Evolutionary conservation across 139 green algal genomes (phyloP), one percentile per base, ranked within the genome.

Genomic region (Closterium sp.): DNA sequence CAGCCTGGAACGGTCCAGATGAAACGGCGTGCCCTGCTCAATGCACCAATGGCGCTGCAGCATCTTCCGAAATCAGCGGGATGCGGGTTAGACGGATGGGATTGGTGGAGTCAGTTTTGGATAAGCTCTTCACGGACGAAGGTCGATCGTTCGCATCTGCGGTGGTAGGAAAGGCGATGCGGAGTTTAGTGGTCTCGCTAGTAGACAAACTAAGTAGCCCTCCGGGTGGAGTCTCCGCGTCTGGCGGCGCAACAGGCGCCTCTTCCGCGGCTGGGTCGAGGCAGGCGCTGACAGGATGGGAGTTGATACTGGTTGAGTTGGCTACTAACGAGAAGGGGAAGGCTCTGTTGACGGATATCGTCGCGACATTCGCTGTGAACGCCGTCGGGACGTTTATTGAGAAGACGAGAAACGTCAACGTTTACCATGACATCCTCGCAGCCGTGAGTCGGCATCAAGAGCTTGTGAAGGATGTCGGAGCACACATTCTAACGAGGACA

Each of bases 321-420:
- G 88, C 91, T 29, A 42, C 22, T 13, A 87, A 31, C 79, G 89
- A 91, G 27, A 86, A 79, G 62, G 91, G 91, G 88, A 93, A 79
- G 45, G 88, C 22, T 9, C 45, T 93, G 62, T 13, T 93, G 62
- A 70, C 24, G 22, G 89, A 94, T 62, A 31, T 62, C 89, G 87
- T 93, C 88, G 29, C 31, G 31, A 79, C 88, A 24, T 93, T 93
- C 21, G 91, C 50, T 17, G 24, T 32, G 6, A 92, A 24, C 32
- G 91, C 91, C 29, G 89, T 93, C 31, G 32, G 88, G 24, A 32
- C 28, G 89, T 93, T 73, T 17, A 24, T 93, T 13, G 91, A 93
- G n/a, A 92, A 94, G 10, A 93, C 91, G 31, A 87, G 88, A 28
- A 27, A 93, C 88, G 62, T 93, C 22, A 93, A 93, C 28, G n/a